phyloP scores from a whole-genome alignment of 352 stramenopile species.

The Phytophthora hibernalis region DNA sequence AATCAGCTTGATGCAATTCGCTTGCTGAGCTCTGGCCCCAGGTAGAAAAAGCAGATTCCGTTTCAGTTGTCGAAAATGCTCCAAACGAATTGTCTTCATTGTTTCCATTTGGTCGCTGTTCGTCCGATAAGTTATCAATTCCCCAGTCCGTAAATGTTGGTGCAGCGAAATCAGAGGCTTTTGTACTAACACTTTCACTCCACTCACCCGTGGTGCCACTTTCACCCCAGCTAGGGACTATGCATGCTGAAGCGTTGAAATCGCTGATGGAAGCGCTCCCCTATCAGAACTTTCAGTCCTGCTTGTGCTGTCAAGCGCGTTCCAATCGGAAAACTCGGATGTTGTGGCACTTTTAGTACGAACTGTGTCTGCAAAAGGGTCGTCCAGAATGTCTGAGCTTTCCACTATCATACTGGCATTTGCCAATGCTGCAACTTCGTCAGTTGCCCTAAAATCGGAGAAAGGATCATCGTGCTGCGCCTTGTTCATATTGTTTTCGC shows the following conservation, averaged over 20 bases:
- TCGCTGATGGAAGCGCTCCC: neutral
- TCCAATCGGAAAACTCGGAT: constrained; percentile 16
- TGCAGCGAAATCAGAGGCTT: neutral
- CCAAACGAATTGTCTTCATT: constrained; percentile 1
- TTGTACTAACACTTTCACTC: neutral
- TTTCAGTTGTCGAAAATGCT: constrained; percentile 4
- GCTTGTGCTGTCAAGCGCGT: neutral
- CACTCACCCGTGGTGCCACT: neutral
- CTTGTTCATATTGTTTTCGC: neutral
- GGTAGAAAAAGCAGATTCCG: neutral
- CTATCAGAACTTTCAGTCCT: neutral
- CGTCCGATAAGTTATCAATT: neutral
- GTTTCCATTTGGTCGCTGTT: neutral
- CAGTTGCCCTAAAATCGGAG: constrained; percentile 21
- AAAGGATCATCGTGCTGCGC: constrained; percentile 23
- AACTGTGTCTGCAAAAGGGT: constrained; percentile 24
- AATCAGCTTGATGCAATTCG: neutral
- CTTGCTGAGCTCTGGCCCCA: constrained; percentile 1
- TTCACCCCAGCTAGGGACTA: constrained; percentile 1
- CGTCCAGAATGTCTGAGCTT: neutral
- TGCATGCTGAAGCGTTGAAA: constrained; percentile 2
- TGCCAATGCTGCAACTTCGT: neutral
- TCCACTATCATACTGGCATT: neutral
- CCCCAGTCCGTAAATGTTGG: constrained; percentile 18
- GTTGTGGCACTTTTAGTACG: neutral